phyloP scores from a whole-genome alignment of 352 stramenopile genomes.

The Elongisporangium anandrum region DNA sequence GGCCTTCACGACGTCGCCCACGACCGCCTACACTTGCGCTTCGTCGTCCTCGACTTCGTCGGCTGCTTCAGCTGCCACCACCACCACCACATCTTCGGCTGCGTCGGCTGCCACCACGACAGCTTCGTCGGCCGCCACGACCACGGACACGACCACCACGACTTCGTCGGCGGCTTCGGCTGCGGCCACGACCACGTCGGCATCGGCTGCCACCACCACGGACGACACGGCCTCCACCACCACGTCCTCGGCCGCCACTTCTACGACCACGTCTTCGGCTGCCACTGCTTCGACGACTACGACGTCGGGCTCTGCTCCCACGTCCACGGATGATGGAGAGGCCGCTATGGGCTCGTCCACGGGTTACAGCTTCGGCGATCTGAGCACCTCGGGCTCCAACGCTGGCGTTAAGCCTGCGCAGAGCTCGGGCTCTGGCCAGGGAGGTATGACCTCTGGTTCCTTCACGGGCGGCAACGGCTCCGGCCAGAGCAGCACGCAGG shows the following conservation, averaged over 20 bases:
- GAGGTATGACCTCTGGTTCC: neutral
- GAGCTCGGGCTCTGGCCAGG: neutral
- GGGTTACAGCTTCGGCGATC: neutral
- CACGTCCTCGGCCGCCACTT: neutral
- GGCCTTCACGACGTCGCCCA: conserved; percentile 16
- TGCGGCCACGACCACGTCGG: neutral
- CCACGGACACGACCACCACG: neutral
- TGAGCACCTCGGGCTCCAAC: neutral
- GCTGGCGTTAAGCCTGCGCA: neutral
- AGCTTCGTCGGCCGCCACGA: neutral
- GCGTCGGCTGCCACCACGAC: neutral
- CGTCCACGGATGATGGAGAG: neutral
- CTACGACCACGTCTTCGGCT: neutral
- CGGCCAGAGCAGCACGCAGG: neutral
- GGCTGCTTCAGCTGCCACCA: neutral
- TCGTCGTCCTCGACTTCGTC: conserved; percentile 2
- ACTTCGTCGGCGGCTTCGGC: neutral
- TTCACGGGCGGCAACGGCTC: neutral
- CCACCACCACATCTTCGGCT: neutral
- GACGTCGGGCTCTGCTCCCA: neutral
- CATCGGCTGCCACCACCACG: neutral
- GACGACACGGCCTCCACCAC: neutral
- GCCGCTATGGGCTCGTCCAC: neutral
- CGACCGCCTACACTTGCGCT: conserved; percentile 16
- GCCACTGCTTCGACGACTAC: neutral